These are phyloP conservation scores for Endogone sp. DNA, from an alignment of 192 early-diverging fungal genomes.

Conservation along the genomic window DNA sequence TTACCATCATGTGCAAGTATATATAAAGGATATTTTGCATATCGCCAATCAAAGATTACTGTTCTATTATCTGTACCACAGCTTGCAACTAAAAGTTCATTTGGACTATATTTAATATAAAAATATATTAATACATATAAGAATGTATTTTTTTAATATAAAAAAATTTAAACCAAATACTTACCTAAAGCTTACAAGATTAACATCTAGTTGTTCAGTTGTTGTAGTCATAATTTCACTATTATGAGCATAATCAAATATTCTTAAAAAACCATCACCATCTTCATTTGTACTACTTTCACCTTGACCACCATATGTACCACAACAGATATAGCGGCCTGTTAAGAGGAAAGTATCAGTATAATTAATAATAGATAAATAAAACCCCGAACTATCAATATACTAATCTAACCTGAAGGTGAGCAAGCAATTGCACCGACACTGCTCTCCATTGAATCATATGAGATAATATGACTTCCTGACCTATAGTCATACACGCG, in stretches of 20 bases:
- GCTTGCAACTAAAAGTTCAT: slow-evolving; percentile 22
- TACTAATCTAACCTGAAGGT: neutral
- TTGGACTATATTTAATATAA: slow-evolving; percentile 5
- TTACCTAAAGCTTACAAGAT: slow-evolving; percentile 26
- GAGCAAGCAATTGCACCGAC: neutral
- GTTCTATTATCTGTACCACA: slow-evolving; percentile 21
- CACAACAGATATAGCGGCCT: neutral
- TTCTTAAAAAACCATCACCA: slow-evolving; percentile 20
- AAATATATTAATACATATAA: neutral
- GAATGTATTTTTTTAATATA: neutral
- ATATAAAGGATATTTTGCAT: neutral
- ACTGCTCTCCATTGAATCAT: neutral
- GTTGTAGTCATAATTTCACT: slow-evolving; percentile 5
- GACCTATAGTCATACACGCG: neutral
- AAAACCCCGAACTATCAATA: too few species aligned
- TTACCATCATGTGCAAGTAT: neutral
- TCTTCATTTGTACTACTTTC: slow-evolving; percentile 13
- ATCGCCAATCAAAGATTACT: slow-evolving; percentile 27
- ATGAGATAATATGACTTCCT: neutral
- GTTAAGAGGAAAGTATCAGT: too few species aligned
- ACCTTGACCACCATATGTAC: neutral
- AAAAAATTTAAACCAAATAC: neutral
- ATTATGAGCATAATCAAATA: slow-evolving; percentile 12
- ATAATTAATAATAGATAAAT: too few species aligned
- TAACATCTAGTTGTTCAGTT: slow-evolving; percentile 24